Evolutionary conservation across 345 rosid species (phyloP).

Genomic region (Populus alba): DNA sequence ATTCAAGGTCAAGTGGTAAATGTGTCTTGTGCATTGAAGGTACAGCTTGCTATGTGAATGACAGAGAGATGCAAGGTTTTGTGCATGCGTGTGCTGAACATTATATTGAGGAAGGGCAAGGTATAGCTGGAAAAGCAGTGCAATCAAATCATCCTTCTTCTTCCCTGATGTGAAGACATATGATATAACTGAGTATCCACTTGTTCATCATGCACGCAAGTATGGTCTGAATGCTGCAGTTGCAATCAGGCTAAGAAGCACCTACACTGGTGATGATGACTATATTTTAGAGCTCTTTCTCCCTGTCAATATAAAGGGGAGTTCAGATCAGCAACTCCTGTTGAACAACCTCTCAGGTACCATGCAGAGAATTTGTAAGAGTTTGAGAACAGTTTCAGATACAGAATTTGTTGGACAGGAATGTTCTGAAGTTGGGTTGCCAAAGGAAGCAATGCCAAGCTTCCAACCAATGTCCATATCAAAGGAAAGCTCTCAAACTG

Average conservation of each 20-base stretch:
- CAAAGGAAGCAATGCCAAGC: constrained; percentile 26
- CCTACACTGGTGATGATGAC: constrained; percentile 65
- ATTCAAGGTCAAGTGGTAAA: constrained; percentile 32
- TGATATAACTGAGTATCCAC: constrained; percentile 68
- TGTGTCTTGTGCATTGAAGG: constrained; percentile 60
- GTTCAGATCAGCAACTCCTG: constrained; percentile 77
- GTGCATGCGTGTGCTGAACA: constrained; percentile 77
- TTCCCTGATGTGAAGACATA: constrained; percentile 69
- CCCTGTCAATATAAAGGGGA: constrained; percentile 67
- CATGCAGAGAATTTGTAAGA: constrained; percentile 80
- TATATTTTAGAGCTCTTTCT: constrained; percentile 84
- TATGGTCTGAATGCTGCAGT: constrained; percentile 85
- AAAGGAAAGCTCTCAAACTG: constrained; percentile 35
- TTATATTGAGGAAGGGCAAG: constrained; percentile 74
- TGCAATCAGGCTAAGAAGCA: constrained; percentile 84
- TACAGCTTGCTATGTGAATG: constrained; percentile 71
- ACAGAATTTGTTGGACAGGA: constrained; percentile 38
- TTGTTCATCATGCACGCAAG: constrained; percentile 87
- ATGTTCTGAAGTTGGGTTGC: constrained; percentile 28
- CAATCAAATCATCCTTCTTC: constrained; percentile 72
- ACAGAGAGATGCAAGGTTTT: constrained; percentile 67
- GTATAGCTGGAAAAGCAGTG: constrained; percentile 81
- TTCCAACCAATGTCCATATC: constrained; percentile 27
- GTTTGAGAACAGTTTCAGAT: constrained; percentile 71
- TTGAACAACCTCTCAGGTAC: constrained; percentile 75